Conservation (phyloP, 2,329 filamentous ascomycete genomes). For the Leptographium lundbergii region DNA sequence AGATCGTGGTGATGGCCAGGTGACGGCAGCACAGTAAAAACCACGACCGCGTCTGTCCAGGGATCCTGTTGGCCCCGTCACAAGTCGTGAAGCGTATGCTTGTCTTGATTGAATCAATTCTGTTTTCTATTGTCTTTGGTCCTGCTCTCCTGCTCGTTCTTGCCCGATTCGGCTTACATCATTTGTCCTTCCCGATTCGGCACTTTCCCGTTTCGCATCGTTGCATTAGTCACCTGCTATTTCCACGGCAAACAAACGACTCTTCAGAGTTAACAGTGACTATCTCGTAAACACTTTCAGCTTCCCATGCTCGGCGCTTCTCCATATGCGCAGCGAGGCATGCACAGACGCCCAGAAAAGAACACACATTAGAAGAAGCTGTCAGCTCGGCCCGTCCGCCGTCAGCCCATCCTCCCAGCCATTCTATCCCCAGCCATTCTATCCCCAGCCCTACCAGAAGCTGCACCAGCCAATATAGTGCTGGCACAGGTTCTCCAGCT, state of each 20-base stretch:
- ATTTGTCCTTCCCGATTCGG: neutral
- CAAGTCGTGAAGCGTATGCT: too few species aligned
- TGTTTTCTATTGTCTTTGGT: neutral
- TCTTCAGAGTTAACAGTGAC: neutral
- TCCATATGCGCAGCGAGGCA: neutral
- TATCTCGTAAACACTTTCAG: neutral
- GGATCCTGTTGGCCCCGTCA: too few species aligned
- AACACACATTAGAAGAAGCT: neutral
- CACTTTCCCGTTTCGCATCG: neutral
- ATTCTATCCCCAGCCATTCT: too few species aligned
- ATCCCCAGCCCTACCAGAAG: slow-evolving; percentile 57
- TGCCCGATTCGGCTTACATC: neutral
- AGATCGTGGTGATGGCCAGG: neutral
- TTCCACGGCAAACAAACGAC: too few species aligned
- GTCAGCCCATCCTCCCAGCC: neutral
- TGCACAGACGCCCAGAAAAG: neutral
- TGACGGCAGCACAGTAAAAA: too few species aligned
- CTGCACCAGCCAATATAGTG: slow-evolving; percentile 99
- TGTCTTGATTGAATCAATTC: too few species aligned
- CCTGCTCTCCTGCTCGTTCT: neutral
- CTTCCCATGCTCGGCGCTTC: neutral
- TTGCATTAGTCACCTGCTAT: neutral
- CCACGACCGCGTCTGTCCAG: too few species aligned
- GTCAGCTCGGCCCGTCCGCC: neutral
- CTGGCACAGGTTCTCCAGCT: slow-evolving; percentile 93